Percentiles rank a stretch among this genome's conserved stretches.
phyloP scores from a whole-genome alignment of 164 flowering plant species.

The Umbellularia californica region DNA sequence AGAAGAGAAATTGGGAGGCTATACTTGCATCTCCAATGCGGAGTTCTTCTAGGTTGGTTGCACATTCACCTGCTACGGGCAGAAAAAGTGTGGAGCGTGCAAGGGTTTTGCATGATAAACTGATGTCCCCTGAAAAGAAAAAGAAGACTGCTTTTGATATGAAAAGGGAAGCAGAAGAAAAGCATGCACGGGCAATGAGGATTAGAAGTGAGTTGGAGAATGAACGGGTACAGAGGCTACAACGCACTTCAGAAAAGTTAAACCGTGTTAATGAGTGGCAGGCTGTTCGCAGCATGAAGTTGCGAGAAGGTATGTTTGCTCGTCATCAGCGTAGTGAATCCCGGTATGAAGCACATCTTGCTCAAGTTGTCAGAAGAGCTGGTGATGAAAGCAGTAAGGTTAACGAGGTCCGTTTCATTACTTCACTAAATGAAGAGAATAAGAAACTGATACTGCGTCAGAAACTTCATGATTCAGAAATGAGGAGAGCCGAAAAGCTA shows the following conservation, averaged over 20 bases:
- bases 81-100: conserved; percentile 82
- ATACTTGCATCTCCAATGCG: conserved; percentile 73
- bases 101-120: conserved; percentile 76
- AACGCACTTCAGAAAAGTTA: conserved; percentile 80
- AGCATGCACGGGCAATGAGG: conserved; percentile 92
- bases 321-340: conserved; percentile 90
- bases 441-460: conserved; percentile 80
- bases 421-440: conserved; percentile 91
- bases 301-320: conserved; percentile 84
- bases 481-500: conserved; percentile 93
- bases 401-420: conserved; percentile 95
- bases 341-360: conserved; percentile 88
- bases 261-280: conserved; percentile 95
- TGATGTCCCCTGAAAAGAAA: conserved; percentile 94
- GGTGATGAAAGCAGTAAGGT: conserved; percentile 98
- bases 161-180: conserved; percentile 87
- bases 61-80: conserved; percentile 76
- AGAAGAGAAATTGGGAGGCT: conserved; percentile 92
- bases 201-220: conserved; percentile 82
- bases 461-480: conserved; percentile 85
- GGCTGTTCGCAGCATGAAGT: conserved; percentile 74
- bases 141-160: conserved; percentile 77
- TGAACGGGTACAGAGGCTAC: conserved; percentile 84
- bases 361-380: conserved; percentile 91
- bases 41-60: conserved; percentile 60